A percentile compares a stretch with the other conserved stretches of the same genome.
Evolutionary conservation across 176 grass and related monocot species (phyloP).

Genomic region (Zoysia pacifica): DNA sequence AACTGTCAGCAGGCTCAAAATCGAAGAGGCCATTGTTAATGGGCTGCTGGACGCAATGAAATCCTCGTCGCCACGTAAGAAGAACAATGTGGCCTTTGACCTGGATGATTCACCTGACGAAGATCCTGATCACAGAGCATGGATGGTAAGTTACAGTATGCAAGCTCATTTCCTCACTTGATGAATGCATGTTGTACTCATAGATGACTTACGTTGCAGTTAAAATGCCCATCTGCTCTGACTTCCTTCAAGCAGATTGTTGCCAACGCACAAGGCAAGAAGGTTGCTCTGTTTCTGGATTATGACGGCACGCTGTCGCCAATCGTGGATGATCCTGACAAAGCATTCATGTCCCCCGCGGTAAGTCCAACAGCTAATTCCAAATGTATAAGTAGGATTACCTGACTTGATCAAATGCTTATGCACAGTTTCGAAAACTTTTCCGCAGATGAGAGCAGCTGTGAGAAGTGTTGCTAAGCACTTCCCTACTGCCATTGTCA

Average conservation of each 20-base stretch:
- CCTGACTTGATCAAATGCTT: slow-evolving; percentile 10
- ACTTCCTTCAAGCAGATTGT: slow-evolving; percentile 73
- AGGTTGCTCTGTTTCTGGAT: slow-evolving; percentile 80
- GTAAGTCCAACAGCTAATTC: slow-evolving; percentile 42
- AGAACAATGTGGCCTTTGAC: slow-evolving; percentile 48
- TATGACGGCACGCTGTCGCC: slow-evolving; percentile 83
- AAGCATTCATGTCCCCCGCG: slow-evolving; percentile 72
- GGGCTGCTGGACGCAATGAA: slow-evolving; percentile 84
- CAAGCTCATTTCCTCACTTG: slow-evolving; percentile 12
- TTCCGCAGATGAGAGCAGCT: slow-evolving; percentile 70
- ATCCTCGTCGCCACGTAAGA: slow-evolving; percentile 83
- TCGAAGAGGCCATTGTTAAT: slow-evolving; percentile 69
- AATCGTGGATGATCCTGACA: slow-evolving; percentile 88
- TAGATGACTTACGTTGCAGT: slow-evolving; percentile 41
- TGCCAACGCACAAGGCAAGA: slow-evolving; percentile 57
- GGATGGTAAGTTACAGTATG: slow-evolving; percentile 48
- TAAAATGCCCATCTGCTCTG: slow-evolving; percentile 73
- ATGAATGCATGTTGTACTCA: slow-evolving; percentile 19
- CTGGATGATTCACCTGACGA: slow-evolving; percentile 37
- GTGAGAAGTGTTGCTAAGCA: slow-evolving; percentile 74
- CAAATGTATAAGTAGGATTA: slow-evolving; percentile 11
- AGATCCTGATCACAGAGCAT: slow-evolving; percentile 54
- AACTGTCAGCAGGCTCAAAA: slow-evolving; percentile 50
- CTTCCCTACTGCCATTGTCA: slow-evolving; percentile 88
- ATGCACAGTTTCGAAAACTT: background rate